Base-by-base conservation (phyloP, 768 basidiomycete genomes). In the Neoboletus brunneissimus region DNA sequence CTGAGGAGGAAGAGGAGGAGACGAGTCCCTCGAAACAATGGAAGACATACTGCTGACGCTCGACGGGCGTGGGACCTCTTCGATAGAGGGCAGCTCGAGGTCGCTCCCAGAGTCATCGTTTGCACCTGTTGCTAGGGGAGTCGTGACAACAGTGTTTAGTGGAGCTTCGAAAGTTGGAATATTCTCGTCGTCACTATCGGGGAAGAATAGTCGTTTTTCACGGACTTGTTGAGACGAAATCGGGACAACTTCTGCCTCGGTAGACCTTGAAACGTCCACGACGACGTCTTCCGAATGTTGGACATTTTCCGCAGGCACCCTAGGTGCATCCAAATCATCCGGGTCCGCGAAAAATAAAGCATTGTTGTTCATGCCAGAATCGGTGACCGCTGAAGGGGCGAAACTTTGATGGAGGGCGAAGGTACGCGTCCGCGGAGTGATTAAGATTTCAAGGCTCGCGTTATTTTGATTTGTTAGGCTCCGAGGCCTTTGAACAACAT, bases 331-430 rank as follows among this genome's bases (percentile, higher is more conserved):
- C 45, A 83, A 77, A 53, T 82, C 84, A 35, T 76, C 76, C 16
- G 85, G 82, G 35, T 77, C 79, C 37, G 82, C 80, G 67, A 89
- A 88, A 66, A 89, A 88, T 11, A 80, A 70, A 8, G 68, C 70
- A 13, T 12, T 37, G 45, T 43, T 35, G 40, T 41, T 53, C 67
- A 71, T 70, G 22, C 41, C 7, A 15, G 25, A 25, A 41, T 45
- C 7, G 27, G 29, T 11, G 51, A 27, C 20, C 22, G 34, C 13
- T 13, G 42, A 35, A 44, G 43, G n/a, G 18, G 16, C 15, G 48
- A 45, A 35, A 12, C 25, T 47, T 51, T 41, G 10, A 10, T 18
- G 37, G 32, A 29, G 8, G 23, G 35, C 23, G 47, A 18, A 37
- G 15, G 42, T 38, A 55, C 57, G 57, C 53, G 62, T 54, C 42